Base-by-base conservation (phyloP, 139 green algal species). In the Diplosphaera chodatii region DNA sequence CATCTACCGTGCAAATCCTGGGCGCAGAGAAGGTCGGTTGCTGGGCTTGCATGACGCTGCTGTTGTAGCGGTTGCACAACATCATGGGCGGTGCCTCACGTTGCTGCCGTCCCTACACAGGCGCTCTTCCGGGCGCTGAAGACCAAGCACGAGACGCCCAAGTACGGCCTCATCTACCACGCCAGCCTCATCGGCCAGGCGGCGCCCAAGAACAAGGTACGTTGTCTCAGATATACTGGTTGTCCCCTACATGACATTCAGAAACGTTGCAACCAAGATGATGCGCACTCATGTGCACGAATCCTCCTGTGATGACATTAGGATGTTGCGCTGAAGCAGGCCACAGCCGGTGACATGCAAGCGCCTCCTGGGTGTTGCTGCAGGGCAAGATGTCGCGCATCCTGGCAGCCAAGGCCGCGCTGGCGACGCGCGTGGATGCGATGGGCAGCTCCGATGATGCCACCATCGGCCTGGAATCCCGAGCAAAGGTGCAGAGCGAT, bases 161-260 rank as follows among this genome's bases (percentile, higher is more conserved):
- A 99, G 90, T 99, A 99, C 77, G 95, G 95, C 20, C 87, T 99
- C 32, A 98, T 99, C 78, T 99, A 97, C 86, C 95, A 99, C 83
- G 92, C 95, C 13, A 93, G 84, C 15, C 86, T 99, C 22, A 95
- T 99, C 37, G 94, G 95, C 1, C 92, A 98, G 83, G 81, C 86
- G 4, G 66, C 89, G 6, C 84, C 91, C 77, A 97, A 98, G 87
- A 81, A 85, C 81, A 99, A 99, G 90, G n/a, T n/a, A n/a, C n/a
- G n/a, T n/a, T n/a, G n/a, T n/a, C n/a, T n/a, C n/a, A n/a, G n/a
- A n/a, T n/a, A n/a, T n/a, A n/a, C n/a, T n/a, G n/a, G n/a, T n/a
- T n/a, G n/a, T n/a, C n/a, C n/a, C n/a, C n/a, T n/a, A n/a, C n/a
- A n/a, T n/a, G n/a, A n/a, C n/a, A n/a, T n/a, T n/a, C n/a, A n/a